Conservation (phyloP, 2,329 filamentous ascomycete species). For the Neurospora sp. region DNA sequence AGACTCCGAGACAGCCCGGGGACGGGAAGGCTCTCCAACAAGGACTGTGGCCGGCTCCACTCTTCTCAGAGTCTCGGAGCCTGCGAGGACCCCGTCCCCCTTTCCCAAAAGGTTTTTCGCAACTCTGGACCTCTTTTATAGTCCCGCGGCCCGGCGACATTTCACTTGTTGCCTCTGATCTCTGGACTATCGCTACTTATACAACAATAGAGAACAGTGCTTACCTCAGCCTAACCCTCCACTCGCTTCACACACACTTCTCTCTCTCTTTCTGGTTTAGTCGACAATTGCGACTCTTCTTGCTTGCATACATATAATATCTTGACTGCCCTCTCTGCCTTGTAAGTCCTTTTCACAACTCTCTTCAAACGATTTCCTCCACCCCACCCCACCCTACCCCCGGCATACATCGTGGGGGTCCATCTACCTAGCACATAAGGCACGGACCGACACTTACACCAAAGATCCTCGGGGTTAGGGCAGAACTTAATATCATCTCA, state of each 20-base stretch:
- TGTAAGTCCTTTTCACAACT: not conserved
- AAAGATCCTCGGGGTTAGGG: not conserved
- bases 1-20: not conserved
- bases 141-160: not conserved
- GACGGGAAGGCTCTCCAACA: not conserved
- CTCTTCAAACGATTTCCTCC: not conserved
- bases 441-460: not conserved
- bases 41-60: not conserved
- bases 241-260: not conserved
- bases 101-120: not conserved
- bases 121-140: not conserved
- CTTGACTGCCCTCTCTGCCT: not conserved
- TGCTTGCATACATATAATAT: not conserved
- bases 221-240: not conserved
- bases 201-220: not conserved
- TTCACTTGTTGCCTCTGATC: not conserved
- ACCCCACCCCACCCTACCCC: not conserved
- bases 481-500: not conserved
- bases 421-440: not conserved
- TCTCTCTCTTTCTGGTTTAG: slow-evolving; percentile 1
- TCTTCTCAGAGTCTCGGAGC: not conserved
- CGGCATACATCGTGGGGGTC: not conserved
- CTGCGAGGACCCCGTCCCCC: not conserved
- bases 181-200: not conserved
- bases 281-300: not conserved